phyloP scores from a whole-genome alignment of 2,329 filamentous ascomycete genomes.

The Botrytis galanthina region DNA sequence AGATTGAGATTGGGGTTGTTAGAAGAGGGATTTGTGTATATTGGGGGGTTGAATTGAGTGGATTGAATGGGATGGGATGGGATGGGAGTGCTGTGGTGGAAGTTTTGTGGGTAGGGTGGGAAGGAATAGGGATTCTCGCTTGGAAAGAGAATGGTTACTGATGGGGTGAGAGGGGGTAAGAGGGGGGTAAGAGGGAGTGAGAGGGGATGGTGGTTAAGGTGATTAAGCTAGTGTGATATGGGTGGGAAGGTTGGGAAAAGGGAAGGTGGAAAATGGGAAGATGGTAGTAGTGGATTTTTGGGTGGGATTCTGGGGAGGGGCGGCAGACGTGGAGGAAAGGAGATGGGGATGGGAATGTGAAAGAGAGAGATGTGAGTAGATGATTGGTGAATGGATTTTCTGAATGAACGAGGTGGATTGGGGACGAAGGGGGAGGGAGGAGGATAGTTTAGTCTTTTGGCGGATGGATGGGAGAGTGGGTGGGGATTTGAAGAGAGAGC shows the following conservation, averaged over 20 bases:
- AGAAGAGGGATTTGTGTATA: background rate
- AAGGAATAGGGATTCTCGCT: background rate
- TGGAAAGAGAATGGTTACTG: background rate
- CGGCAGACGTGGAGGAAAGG: too few species aligned
- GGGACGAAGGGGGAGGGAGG: background rate
- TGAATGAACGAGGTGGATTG: background rate
- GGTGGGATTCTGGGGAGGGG: background rate
- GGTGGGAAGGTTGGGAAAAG: background rate
- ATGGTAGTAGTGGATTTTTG: background rate
- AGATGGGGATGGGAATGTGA: background rate
- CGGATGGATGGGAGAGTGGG: background rate
- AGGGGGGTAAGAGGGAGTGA: background rate
- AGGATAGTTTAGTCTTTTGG: background rate
- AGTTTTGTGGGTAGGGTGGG: background rate
- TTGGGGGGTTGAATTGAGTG: background rate
- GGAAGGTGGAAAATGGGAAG: background rate
- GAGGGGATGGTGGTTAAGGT: background rate
- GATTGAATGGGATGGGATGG: background rate
- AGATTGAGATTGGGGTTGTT: background rate
- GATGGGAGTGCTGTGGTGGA: background rate
- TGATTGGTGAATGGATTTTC: background rate
- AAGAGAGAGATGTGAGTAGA: background rate
- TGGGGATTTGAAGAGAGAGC: background rate
- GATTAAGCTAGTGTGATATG: rapidly evolving
- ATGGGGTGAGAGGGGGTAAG: too few species aligned